A percentile compares a stretch with the other conserved stretches of the same genome.
Evolutionary conservation across 495 filamentous ascomycete genomes (phyloP).

Genomic region (Talaromyces trachyspermus): DNA sequence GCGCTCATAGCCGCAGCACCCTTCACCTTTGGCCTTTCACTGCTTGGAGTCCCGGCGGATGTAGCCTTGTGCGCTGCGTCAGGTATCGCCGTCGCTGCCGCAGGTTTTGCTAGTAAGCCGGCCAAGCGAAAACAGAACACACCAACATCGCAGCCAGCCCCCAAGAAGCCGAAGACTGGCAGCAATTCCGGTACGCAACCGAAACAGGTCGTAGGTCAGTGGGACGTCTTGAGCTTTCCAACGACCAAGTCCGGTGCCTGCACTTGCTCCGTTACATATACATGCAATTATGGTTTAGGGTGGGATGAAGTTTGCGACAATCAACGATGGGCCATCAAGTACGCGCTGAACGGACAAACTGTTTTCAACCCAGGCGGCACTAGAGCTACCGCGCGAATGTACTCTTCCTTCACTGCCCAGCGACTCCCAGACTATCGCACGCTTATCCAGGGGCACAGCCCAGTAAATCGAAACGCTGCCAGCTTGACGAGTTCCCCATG

Average conservation of each 20-base stretch:
- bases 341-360: background rate
- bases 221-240: background rate
- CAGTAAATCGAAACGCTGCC: background rate
- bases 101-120: background rate
- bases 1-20: background rate
- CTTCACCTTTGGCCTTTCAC: background rate
- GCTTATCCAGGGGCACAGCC: background rate
- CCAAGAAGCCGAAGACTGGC: background rate
- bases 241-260: background rate
- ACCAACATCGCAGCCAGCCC: background rate
- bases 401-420: background rate
- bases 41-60: background rate
- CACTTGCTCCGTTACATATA: background rate
- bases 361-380: background rate
- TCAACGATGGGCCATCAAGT: background rate
- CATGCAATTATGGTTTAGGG: background rate
- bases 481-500: background rate
- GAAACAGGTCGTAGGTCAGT: background rate
- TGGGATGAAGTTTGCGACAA: background rate
- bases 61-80: background rate
- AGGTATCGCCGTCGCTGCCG: background rate
- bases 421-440: background rate
- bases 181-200: background rate
- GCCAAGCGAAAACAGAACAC: background rate
- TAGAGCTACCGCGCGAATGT: background rate